A percentile compares a stretch with the other conserved stretches of the same genome.
These are phyloP conservation scores for Volutella citrinella DNA, from an alignment of 2,329 filamentous ascomycete genomes.

Conservation along the genomic window DNA sequence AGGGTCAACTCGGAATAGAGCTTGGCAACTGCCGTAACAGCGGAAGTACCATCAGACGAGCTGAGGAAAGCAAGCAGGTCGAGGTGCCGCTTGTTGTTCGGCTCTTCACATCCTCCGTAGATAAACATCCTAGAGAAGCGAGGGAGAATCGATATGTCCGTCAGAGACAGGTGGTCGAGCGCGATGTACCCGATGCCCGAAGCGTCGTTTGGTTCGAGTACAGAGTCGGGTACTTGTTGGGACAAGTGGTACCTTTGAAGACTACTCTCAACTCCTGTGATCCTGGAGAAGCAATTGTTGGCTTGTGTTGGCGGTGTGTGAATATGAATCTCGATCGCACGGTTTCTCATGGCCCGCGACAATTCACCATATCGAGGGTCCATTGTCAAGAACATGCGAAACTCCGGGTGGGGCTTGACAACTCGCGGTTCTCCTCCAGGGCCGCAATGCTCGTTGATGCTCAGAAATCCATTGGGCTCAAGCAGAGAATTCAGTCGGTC, in stretches of 20 bases:
- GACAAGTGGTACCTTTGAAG: slow-evolving; percentile 46
- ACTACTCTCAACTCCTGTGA: slow-evolving; percentile 47
- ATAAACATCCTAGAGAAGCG: too few relatives aligned
- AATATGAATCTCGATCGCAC: slow-evolving; percentile 86
- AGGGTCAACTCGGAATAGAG: slow-evolving; percentile 39
- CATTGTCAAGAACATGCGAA: slow-evolving; percentile 90
- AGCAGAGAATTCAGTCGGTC: slow-evolving; percentile 93
- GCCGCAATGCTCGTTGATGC: slow-evolving; percentile 89
- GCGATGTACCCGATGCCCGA: slow-evolving; percentile 31
- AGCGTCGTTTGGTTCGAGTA: slow-evolving; percentile 18
- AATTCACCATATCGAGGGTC: slow-evolving; percentile 90
- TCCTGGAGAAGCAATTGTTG: slow-evolving; percentile 33
- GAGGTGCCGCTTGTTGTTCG: slow-evolving; percentile 23
- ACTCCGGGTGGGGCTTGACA: slow-evolving; percentile 78
- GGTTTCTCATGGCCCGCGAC: slow-evolving; percentile 93
- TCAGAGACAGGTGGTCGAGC: slow-evolving; percentile 46
- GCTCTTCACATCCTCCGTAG: too few relatives aligned
- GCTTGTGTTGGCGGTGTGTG: slow-evolving; percentile 39
- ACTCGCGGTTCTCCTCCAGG: slow-evolving; percentile 77
- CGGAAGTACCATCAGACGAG: slow-evolving; percentile 27
- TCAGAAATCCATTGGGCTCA: slow-evolving; percentile 82
- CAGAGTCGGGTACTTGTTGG: slow-evolving; percentile 28
- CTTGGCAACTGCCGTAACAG: slow-evolving; percentile 31
- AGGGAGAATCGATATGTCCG: slow-evolving; percentile 40
- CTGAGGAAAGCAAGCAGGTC: slow-evolving; percentile 30